Base-by-base conservation (phyloP, 1,284 basidiomycete genomes). In the Sporisorium reilianum region DNA sequence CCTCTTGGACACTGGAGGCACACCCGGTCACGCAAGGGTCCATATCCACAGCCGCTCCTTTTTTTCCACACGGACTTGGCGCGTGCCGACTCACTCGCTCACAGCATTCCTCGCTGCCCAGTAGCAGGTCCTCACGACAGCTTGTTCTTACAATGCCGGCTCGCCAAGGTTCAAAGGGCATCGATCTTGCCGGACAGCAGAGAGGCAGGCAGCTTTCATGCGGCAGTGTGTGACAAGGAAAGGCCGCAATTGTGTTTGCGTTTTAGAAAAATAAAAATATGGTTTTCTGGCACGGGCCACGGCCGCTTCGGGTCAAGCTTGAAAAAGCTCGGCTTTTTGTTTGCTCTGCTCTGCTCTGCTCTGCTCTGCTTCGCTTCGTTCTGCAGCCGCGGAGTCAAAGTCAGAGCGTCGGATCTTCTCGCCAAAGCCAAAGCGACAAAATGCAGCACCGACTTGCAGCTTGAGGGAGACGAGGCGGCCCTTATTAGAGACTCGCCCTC, bases 271-370 rank as follows among this genome's bases (percentile, higher is more conserved):
- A 18, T 11, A 32, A 49, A 49, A 18, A 16, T 2, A 16, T 5
- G 9, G 30, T 30, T 14, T 25, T 30, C 28, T 30, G 12, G 51
- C 51, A 53, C 51, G 51, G 51, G 26, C 51, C 51, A 53, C 42
- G 23, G 40, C 51, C 51, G 51, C 51, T 42, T 28, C 14, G 7
- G n/a, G n/a, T n/a, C n/a, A n/a, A n/a, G n/a, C n/a, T n/a, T n/a
- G n/a, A n/a, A n/a, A n/a, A n/a, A n/a, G n/a, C n/a, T n/a, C n/a
- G n/a, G n/a, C n/a, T n/a, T n/a, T n/a, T n/a, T n/a, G n/a, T n/a
- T n/a, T n/a, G n/a, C n/a, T n/a, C n/a, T n/a, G n/a, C n/a, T n/a
- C n/a, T n/a, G n/a, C n/a, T n/a, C n/a, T n/a, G n/a, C n/a, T n/a
- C n/a, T 34, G 34, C 34, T 9, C 23, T 10, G 11, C 49, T 36